These are phyloP conservation scores for Hemerocallis citrina DNA, from an alignment of 106 monocot genomes.

Conservation along the genomic window DNA sequence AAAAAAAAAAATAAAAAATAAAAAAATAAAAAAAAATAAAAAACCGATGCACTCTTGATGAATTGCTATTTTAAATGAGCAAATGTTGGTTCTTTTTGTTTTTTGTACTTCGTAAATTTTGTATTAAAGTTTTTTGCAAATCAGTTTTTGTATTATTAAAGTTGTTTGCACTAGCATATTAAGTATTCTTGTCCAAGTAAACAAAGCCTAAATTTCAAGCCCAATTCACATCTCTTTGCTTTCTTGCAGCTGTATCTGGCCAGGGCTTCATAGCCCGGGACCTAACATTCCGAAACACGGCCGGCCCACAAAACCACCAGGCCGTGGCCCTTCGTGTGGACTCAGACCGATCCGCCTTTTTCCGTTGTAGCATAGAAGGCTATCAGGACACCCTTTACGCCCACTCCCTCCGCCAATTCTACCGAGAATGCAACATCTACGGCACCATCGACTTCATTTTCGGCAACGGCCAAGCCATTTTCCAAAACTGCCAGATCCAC, in stretches of 20 bases:
- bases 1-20: no score
- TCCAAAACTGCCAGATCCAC: conserved; percentile 72
- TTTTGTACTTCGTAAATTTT: no score
- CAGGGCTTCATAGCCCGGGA: conserved; percentile 80
- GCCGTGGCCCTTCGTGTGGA: conserved; percentile 85
- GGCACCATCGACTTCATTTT: conserved; percentile 96
- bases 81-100: no score
- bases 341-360: conserved; percentile 78
- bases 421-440: conserved; percentile 75
- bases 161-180: no score
- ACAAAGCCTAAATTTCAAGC: neutral
- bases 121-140: no score
- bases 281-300: conserved; percentile 74
- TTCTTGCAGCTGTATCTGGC: conserved; percentile 64
- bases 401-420: conserved; percentile 90
- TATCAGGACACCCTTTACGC: conserved; percentile 93
- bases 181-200: no score
- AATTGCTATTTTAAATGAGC: no score
- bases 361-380: conserved; percentile 84
- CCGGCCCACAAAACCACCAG: conserved; percentile 56
- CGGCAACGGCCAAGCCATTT: conserved; percentile 66
- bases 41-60: no score
- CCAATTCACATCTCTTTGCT: neutral
- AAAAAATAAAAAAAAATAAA: no score
- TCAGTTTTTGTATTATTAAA: no score